Conservation (phyloP, 2,329 filamentous ascomycete species). For the Penicillium sp. region DNA sequence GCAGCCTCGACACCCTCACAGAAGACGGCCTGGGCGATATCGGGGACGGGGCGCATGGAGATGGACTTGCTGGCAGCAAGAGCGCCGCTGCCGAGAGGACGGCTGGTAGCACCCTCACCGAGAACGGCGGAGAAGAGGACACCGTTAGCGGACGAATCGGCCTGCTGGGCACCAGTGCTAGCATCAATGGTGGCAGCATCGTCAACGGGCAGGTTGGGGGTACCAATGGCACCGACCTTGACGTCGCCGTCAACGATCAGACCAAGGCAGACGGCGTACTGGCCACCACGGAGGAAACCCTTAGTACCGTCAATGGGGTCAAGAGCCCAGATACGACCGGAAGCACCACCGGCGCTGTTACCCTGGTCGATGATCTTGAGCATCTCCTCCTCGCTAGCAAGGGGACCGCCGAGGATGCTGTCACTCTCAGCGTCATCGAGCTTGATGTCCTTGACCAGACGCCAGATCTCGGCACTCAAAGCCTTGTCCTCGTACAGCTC, state of each 20-base stretch:
- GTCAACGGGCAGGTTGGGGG: slow-evolving; percentile 90
- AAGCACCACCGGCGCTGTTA: slow-evolving; percentile 41
- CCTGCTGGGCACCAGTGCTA: slow-evolving; percentile 72
- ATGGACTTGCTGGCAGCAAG: slow-evolving; percentile 61
- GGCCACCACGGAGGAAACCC: slow-evolving; percentile 91
- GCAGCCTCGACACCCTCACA: slow-evolving; percentile 95
- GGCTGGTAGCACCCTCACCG: slow-evolving; percentile 76
- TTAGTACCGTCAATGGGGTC: slow-evolving; percentile 98
- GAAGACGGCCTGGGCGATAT: slow-evolving; percentile 81
- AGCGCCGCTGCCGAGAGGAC: slow-evolving; percentile 62
- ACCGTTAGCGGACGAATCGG: slow-evolving; percentile 72
- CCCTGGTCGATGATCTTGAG: slow-evolving; percentile 59
- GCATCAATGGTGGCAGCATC: slow-evolving; percentile 70
- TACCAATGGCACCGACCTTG: slow-evolving; percentile 90
- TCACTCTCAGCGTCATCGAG: slow-evolving; percentile 68
- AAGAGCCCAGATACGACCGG: slow-evolving; percentile 80
- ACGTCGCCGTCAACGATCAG: slow-evolving; percentile 92
- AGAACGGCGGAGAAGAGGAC: slow-evolving; percentile 84
- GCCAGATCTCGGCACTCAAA: slow-evolving; percentile 78
- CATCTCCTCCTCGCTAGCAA: slow-evolving; percentile 64
- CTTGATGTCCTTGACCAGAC: slow-evolving; percentile 70
- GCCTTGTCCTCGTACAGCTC: slow-evolving; percentile 70
- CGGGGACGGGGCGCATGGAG: slow-evolving; percentile 72
- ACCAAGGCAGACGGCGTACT: slow-evolving; percentile 93
- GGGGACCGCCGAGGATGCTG: slow-evolving; percentile 66